Evolutionary conservation across 2,329 filamentous ascomycete species (phyloP).

Genomic region (Elsinoe australis): DNA sequence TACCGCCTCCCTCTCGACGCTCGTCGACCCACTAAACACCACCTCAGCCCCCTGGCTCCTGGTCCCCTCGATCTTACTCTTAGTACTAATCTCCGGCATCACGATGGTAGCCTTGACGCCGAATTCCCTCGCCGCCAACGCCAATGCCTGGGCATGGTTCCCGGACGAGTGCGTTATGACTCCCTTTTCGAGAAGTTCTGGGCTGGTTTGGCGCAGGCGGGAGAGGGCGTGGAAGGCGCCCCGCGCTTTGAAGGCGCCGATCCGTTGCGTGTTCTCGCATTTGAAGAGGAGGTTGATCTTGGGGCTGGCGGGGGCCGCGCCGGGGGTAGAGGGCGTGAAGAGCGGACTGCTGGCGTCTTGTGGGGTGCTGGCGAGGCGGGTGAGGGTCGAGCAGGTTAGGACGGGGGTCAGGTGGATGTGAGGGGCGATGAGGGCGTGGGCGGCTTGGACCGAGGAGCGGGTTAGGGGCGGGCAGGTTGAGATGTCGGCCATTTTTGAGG

Average conservation of each 20-base stretch:
- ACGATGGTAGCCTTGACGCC: constrained; percentile 76
- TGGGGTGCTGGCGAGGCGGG: constrained; percentile 64
- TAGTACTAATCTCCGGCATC: constrained; percentile 79
- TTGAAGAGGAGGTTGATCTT: constrained; percentile 80
- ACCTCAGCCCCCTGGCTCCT: constrained; percentile 68
- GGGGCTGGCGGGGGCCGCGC: constrained; percentile 47
- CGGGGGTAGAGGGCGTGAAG: not conserved
- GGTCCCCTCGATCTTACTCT: constrained; percentile 82
- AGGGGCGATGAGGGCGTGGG: constrained; percentile 63
- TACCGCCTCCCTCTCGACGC: constrained; percentile 70
- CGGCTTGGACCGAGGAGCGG: constrained; percentile 61
- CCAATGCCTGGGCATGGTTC: constrained; percentile 89
- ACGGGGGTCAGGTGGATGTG: constrained; percentile 80
- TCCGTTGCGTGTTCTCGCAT: constrained; percentile 84
- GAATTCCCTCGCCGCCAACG: constrained; percentile 70
- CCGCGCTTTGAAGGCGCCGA: constrained; percentile 87
- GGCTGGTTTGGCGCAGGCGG: constrained; percentile 57
- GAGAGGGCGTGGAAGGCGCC: constrained; percentile 83
- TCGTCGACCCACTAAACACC: constrained; percentile 74
- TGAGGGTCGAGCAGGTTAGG: constrained; percentile 68
- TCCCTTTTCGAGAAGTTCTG: constrained; percentile 53
- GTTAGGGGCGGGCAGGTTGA: constrained; percentile 55
- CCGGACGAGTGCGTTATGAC: constrained; percentile 88
- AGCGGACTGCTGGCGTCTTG: constrained; percentile 37
- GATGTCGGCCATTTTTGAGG: constrained; percentile 37